A percentile compares a stretch with the other conserved stretches of the same genome.
Evolutionary conservation across 2,329 filamentous ascomycete genomes (phyloP).

Genomic region (Rachicladosporium sp.): DNA sequence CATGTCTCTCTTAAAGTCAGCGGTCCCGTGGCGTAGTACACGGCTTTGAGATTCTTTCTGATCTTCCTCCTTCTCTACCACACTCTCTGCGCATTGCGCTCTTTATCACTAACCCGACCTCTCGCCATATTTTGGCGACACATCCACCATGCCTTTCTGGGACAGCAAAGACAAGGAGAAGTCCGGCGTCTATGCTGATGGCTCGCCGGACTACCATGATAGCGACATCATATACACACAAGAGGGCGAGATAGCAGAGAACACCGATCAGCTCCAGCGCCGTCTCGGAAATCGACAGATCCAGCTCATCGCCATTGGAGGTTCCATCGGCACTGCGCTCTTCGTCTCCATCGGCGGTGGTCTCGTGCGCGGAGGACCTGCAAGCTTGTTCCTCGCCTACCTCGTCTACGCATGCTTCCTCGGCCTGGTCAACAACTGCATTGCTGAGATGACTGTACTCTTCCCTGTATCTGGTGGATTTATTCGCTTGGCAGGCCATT

Average conservation of each 20-base stretch:
- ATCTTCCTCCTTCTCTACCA: no score
- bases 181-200: slow-evolving; percentile 1
- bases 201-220: slow-evolving; percentile 3
- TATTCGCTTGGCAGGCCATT: slow-evolving; percentile 51
- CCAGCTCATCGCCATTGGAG: slow-evolving; percentile 26
- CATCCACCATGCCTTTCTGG: slow-evolving; percentile 5
- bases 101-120: no score
- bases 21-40: no score
- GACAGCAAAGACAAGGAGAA: slow-evolving; percentile 3
- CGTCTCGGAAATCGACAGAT: slow-evolving; percentile 23
- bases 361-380: slow-evolving; percentile 38
- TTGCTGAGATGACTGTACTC: slow-evolving; percentile 52
- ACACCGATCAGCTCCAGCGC: slow-evolving; percentile 20
- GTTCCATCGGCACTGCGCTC: slow-evolving; percentile 22
- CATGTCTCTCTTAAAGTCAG: no score
- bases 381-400: slow-evolving; percentile 47
- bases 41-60: no score
- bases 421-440: slow-evolving; percentile 50
- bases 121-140: no score
- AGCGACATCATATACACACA: slow-evolving; percentile 6
- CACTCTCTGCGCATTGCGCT: no score
- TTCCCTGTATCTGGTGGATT: slow-evolving; percentile 54
- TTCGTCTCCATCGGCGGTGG: slow-evolving; percentile 43
- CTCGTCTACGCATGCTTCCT: slow-evolving; percentile 44
- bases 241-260: slow-evolving; percentile 10